Evolutionary conservation across 257 asterid genomes (phyloP).

Genomic region (Jaltomata sinuosa): DNA sequence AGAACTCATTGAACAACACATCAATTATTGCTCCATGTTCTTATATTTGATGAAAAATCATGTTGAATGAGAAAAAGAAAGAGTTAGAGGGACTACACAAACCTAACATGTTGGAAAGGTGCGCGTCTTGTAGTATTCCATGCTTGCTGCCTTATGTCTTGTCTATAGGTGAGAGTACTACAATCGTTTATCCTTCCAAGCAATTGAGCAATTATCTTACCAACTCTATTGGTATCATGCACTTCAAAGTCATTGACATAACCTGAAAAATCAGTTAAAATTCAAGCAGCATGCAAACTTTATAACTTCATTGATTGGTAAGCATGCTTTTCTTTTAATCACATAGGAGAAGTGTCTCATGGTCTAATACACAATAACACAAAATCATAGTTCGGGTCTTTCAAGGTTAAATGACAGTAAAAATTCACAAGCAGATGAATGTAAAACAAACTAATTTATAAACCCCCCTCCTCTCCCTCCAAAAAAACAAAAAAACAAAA

Average conservation of each 20-base stretch:
- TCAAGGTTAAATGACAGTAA: background rate
- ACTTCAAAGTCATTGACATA: constrained; percentile 70
- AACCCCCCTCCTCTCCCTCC: no score
- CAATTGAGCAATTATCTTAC: constrained; percentile 67
- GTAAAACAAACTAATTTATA: background rate
- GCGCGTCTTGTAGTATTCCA: constrained; percentile 51
- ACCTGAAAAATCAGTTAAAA: constrained; percentile 31
- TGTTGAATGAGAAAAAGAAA: background rate
- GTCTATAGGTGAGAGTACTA: constrained; percentile 67
- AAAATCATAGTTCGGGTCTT: background rate
- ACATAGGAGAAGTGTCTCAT: background rate
- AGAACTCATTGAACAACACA: background rate
- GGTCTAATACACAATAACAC: background rate
- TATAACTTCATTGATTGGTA: background rate
- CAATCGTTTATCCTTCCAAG: constrained; percentile 82
- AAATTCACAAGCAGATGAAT: background rate
- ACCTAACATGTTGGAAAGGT: constrained; percentile 87
- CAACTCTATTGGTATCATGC: constrained; percentile 71
- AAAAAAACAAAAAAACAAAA: no score
- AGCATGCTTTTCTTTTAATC: background rate
- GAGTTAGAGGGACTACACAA: background rate
- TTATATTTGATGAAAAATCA: background rate
- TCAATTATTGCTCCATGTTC: background rate
- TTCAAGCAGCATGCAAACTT: background rate
- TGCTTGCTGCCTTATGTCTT: constrained; percentile 56